Evolutionary conservation across 2,329 filamentous ascomycete species (phyloP).

Genomic region (Alternaria gaisen): DNA sequence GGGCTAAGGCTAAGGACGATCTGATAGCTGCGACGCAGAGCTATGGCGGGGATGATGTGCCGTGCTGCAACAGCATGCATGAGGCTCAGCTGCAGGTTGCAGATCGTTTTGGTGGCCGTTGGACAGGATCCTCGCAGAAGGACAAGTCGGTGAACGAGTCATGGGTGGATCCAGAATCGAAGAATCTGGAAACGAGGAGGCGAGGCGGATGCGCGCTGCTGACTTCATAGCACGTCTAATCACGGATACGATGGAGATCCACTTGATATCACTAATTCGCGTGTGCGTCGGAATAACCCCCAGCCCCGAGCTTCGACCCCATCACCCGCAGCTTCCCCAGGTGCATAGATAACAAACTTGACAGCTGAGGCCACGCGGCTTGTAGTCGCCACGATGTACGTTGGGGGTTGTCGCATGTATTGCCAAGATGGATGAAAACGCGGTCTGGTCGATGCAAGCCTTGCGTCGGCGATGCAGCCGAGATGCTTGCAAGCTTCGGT

Average conservation of each 20-base stretch:
- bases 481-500: conserved; percentile 8
- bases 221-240: neutral
- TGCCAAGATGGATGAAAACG: neutral
- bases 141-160: conserved; percentile 22
- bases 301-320: conserved; percentile 3
- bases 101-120: conserved; percentile 23
- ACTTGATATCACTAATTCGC: neutral
- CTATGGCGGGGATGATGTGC: conserved; percentile 18
- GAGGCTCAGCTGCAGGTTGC: conserved; percentile 16
- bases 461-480: conserved; percentile 12
- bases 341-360: conserved; percentile 4
- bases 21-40: conserved; percentile 10
- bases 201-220: conserved; percentile 1
- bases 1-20: conserved; percentile 10
- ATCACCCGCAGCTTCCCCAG: conserved; percentile 5
- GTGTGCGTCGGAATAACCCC: conserved; percentile 2
- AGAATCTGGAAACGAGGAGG: conserved; percentile 8
- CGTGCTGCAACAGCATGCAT: conserved; percentile 8
- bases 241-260: conserved; percentile 2
- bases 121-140: conserved; percentile 4
- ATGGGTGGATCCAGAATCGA: conserved; percentile 1
- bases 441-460: conserved; percentile 12
- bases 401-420: conserved; percentile 6
- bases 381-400: conserved; percentile 8
- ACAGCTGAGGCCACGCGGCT: conserved; percentile 10